Evolutionary conservation across 148 eudicot species (phyloP).

Genomic region (Amaranthus cruentus): DNA sequence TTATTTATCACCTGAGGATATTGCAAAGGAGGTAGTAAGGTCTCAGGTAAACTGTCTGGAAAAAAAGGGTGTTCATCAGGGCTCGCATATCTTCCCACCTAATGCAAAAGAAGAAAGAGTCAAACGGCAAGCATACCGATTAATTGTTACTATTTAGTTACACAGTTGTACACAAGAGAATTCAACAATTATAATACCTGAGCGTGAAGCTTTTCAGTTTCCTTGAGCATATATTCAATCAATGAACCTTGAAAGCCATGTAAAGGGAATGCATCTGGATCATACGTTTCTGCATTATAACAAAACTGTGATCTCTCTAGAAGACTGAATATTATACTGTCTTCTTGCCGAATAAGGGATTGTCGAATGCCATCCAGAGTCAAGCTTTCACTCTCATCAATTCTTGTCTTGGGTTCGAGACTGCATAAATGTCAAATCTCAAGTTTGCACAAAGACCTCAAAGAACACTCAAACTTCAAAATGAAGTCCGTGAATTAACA

Average conservation of each 20-base stretch:
- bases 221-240: conserved; percentile 73
- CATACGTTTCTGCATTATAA: conserved; percentile 70
- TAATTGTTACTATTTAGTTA: background rate
- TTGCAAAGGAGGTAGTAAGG: conserved; percentile 69
- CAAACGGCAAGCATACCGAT: background rate
- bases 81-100: conserved; percentile 88
- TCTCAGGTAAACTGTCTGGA: conserved; percentile 64
- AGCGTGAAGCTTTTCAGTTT: conserved; percentile 88
- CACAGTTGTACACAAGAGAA: background rate
- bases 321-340: conserved; percentile 85
- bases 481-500: background rate
- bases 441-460: background rate
- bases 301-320: conserved; percentile 91
- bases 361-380: conserved; percentile 76
- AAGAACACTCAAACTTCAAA: background rate
- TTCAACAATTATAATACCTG: conserved; percentile 39
- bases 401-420: conserved; percentile 38
- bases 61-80: conserved; percentile 98
- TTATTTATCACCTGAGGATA: conserved; percentile 67
- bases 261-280: conserved; percentile 64
- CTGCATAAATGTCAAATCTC: conserved; percentile 30
- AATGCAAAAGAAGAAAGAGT: conserved; percentile 13
- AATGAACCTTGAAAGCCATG: conserved; percentile 73
- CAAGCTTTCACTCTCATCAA: conserved; percentile 70
- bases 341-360: conserved; percentile 88